A percentile compares a stretch with the other conserved stretches of the same genome.
Conservation (phyloP, 1,284 basidiomycete genomes). For the Papiliotrema terrestris region DNA sequence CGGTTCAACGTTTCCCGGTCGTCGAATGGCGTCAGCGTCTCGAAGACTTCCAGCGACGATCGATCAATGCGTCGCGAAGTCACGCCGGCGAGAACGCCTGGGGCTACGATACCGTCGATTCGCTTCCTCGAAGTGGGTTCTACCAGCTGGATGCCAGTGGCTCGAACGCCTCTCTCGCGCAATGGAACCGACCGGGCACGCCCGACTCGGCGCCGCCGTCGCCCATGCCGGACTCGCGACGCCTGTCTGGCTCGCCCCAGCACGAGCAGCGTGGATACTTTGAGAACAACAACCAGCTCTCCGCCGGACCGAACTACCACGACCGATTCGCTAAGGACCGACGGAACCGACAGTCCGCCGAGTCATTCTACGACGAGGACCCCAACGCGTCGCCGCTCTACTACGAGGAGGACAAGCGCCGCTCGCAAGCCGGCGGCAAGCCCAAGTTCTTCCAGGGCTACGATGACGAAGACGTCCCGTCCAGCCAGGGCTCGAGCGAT, state of each 20-base stretch:
- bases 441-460: slow-evolving; percentile 56
- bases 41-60: slow-evolving; percentile 88
- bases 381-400: slow-evolving; percentile 39
- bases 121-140: slow-evolving; percentile 15
- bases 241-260: slow-evolving; percentile 10
- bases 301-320: slow-evolving; percentile 40
- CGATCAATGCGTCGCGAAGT: slow-evolving; percentile 66
- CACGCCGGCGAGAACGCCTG: slow-evolving; percentile 70
- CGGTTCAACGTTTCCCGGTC: slow-evolving; percentile 90
- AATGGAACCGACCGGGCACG: slow-evolving; percentile 42
- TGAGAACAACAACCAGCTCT: slow-evolving; percentile 27
- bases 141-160: slow-evolving; percentile 30
- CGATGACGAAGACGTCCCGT: slow-evolving; percentile 55
- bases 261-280: slow-evolving; percentile 19
- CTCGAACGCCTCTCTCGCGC: slow-evolving; percentile 30
- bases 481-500: slow-evolving; percentile 48
- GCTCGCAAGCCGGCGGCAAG: slow-evolving; percentile 21
- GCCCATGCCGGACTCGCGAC: slow-evolving; percentile 26
- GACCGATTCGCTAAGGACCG: slow-evolving; percentile 37
- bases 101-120: slow-evolving; percentile 49
- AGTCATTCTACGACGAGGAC: slow-evolving; percentile 50
- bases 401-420: slow-evolving; percentile 32
- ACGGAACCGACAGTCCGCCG: slow-evolving; percentile 40
- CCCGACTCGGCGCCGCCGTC: slow-evolving; percentile 40
- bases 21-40: slow-evolving; percentile 92